phyloP scores from a whole-genome alignment of 306 rosid species.

The Pyrus bretschneideri region DNA sequence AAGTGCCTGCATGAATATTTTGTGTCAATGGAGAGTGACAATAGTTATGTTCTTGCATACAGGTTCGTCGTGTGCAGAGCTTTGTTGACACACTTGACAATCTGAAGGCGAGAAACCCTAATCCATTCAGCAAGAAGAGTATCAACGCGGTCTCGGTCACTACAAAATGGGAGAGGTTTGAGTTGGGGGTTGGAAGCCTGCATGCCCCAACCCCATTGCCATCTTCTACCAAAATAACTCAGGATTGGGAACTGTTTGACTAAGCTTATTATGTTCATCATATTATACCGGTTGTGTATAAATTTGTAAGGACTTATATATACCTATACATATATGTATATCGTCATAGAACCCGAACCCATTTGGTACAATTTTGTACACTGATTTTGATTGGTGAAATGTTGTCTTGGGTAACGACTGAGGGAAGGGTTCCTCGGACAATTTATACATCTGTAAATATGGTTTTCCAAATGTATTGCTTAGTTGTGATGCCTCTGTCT shows the following conservation, averaged over 20 bases:
- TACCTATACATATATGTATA: not conserved
- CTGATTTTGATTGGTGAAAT: constrained; percentile 1
- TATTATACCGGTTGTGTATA: not conserved
- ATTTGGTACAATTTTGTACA: not conserved
- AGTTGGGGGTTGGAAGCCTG: constrained; percentile 41
- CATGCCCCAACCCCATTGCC: constrained; percentile 17
- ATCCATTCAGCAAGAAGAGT: constrained; percentile 18
- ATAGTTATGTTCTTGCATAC: constrained; percentile 1
- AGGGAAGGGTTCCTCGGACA: not conserved
- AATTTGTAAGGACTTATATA: not conserved
- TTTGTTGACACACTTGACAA: constrained; percentile 50
- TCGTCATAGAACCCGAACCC: not conserved
- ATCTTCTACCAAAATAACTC: constrained; percentile 31
- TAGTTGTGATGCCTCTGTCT: not conserved
- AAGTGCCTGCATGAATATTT: not conserved
- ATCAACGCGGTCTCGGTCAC: constrained; percentile 26
- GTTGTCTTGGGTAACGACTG: constrained; percentile 6
- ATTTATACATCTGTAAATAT: not conserved
- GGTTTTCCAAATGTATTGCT: not conserved
- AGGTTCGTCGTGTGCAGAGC: constrained; percentile 66
- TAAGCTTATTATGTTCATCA: not conserved
- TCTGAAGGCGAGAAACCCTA: constrained; percentile 42
- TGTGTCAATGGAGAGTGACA: not conserved
- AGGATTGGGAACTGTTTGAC: constrained; percentile 42
- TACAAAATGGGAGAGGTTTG: constrained; percentile 54